These are phyloP conservation scores for Lachancea sp. DNA, from an alignment of 805 yeast species.

Conservation along the genomic window DNA sequence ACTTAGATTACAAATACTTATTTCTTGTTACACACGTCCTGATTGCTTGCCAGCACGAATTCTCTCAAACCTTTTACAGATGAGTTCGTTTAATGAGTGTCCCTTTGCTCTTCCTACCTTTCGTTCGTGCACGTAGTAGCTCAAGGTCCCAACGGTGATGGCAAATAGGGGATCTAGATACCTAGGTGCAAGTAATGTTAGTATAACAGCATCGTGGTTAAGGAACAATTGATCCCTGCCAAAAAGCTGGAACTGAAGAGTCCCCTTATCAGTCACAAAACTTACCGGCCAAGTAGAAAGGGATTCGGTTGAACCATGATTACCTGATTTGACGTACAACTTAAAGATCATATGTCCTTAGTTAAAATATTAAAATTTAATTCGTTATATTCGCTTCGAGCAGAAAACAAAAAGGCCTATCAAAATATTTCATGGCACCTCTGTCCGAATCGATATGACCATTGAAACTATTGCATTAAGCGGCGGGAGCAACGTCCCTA, in stretches of 20 bases:
- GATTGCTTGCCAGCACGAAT: conserved; percentile 4
- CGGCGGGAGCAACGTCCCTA: not conserved
- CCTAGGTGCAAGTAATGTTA: conserved; percentile 23
- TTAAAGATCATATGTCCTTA: too few species aligned
- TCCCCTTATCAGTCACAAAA: conserved; percentile 3
- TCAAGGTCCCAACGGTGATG: conserved; percentile 50
- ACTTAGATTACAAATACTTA: not conserved
- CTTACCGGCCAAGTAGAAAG: conserved; percentile 25
- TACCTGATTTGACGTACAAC: too few species aligned
- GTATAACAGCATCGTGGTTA: too few species aligned
- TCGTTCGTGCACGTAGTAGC: conserved; percentile 58
- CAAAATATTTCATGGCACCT: too few species aligned
- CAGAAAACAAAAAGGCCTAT: too few species aligned
- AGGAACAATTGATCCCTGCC: too few species aligned
- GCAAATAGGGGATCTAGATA: conserved; percentile 62
- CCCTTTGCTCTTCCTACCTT: conserved; percentile 54
- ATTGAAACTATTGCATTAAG: not conserved
- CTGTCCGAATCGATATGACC: too few species aligned
- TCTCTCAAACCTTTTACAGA: conserved; percentile 32
- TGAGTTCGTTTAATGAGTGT: conserved; percentile 50
- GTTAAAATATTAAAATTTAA: too few species aligned
- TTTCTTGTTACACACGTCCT: not conserved
- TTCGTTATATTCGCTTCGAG: too few species aligned
- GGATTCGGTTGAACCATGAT: conserved; percentile 14
- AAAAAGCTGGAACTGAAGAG: too few species aligned